Evolutionary conservation across 768 basidiomycete species (phyloP).

Genomic region (Kwoniella heveanensis): DNA sequence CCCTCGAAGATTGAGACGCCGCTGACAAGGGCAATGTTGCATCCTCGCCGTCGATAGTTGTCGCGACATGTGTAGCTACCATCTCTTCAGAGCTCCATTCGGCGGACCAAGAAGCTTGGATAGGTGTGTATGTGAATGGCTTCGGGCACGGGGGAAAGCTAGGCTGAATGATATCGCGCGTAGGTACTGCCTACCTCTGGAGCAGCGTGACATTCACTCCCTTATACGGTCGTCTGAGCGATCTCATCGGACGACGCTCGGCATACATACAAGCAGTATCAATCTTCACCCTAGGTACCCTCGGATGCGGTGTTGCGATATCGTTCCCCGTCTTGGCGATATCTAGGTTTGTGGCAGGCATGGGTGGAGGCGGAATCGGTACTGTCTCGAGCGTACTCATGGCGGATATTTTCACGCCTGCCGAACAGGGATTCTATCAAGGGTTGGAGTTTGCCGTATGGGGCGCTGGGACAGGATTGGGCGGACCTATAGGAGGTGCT

Average conservation of each 20-base stretch:
- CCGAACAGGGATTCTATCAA: slow-evolving; percentile 22
- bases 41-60: slow-evolving; percentile 4
- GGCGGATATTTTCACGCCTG: slow-evolving; percentile 24
- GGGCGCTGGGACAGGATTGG: slow-evolving; percentile 24
- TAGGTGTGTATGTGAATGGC: too few species aligned
- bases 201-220: slow-evolving; percentile 66
- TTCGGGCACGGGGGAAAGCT: too few species aligned
- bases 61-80: slow-evolving; percentile 19
- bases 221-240: slow-evolving; percentile 53
- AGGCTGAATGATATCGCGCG: not conserved
- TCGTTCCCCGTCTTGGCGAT: slow-evolving; percentile 78
- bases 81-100: slow-evolving; percentile 17
- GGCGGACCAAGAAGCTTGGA: slow-evolving; percentile 22
- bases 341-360: slow-evolving; percentile 56
- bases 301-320: slow-evolving; percentile 80
- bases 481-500: slow-evolving; percentile 24
- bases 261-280: slow-evolving; percentile 80
- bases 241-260: slow-evolving; percentile 65
- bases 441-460: slow-evolving; percentile 21
- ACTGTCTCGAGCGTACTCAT: slow-evolving; percentile 25
- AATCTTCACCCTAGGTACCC: slow-evolving; percentile 82
- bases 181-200: slow-evolving; percentile 29
- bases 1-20: too few species aligned
- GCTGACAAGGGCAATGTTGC: too few species aligned
- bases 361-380: slow-evolving; percentile 29